phyloP scores from a whole-genome alignment of 768 basidiomycete species.

The Boletus fagicola region DNA sequence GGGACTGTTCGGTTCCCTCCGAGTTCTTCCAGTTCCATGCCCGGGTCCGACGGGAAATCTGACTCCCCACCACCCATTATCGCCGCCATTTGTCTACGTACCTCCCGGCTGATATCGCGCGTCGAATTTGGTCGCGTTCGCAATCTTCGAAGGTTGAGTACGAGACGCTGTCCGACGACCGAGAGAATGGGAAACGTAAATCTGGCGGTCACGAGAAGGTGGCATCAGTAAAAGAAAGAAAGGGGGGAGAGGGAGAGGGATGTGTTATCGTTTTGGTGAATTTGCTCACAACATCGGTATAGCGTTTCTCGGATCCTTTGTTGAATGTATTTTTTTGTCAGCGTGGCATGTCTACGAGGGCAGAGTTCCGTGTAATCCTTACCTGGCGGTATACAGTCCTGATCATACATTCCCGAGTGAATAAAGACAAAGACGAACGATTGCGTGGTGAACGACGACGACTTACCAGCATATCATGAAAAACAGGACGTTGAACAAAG shows the following conservation, averaged over 20 bases:
- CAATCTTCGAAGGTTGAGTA: slow-evolving; percentile 20
- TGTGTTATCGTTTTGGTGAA: neutral
- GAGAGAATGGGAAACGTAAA: slow-evolving; percentile 9
- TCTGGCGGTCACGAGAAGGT: neutral
- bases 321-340: neutral
- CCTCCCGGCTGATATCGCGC: slow-evolving; percentile 12
- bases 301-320: slow-evolving; percentile 19
- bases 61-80: neutral
- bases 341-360: neutral
- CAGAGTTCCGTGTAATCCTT: neutral
- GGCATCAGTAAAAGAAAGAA: neutral
- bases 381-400: slow-evolving; percentile 15
- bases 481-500: slow-evolving; percentile 5
- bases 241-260: too few species aligned
- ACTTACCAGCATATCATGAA: slow-evolving; percentile 18
- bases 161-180: slow-evolving; percentile 25
- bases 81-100: slow-evolving; percentile 13
- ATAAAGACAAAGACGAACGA: neutral
- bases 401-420: neutral
- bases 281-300: slow-evolving; percentile 10
- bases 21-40: neutral
- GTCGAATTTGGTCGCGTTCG: slow-evolving; percentile 1
- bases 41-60: neutral
- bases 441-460: neutral
- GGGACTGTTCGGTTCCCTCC: too few species aligned